Evolutionary conservation across 352 stramenopile species (phyloP), one percentile per base, ranked within the genome.

Genomic region (Hyaloperonospora arabidopsidis): DNA sequence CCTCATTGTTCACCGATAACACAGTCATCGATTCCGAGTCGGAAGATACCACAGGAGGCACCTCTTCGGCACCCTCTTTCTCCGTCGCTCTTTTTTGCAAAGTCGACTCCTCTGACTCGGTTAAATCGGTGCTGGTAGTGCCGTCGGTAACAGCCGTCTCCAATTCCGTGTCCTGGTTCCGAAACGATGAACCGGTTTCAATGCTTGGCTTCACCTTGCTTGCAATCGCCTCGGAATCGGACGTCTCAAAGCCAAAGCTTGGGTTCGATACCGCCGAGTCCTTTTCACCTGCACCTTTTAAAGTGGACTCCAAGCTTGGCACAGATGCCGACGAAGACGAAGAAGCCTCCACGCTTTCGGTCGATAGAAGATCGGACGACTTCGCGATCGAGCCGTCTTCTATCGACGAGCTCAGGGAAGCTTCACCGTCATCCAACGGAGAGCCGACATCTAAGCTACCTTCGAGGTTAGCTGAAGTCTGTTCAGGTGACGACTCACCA

Each of bases 1-100:
- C 29, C 59, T 75, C 60, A 50, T 74, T 83, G 51, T 70, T 85
- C 47, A 73, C 74, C 15, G 59, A 63, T 3, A 67, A 65, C 3
- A 59, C 45, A n/a, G 52, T 58, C n/a, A 28, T 64, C 15, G 57
- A 53, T 5, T 44, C 45, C 29, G 32, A 54, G 8, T 35, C 39
- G 29, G 39, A 32, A 32, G 25, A 32, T 8, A 32, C 23, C 23
- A 19, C 18, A 5, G 36, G 29, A 55, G n/a, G 44, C 18, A 36
- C 32, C 45, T 59, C 55, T 11, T 28, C 32, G 32, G 14, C 45
- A 7, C 11, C 22, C 15, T 53, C 52, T 39, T 61, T 38, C 36
- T 65, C 44, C 10, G 57, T 59, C 14, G 53, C 51, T 1, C 49
- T 47, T 10, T 48, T 38, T 32, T 32, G 4, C 25, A 32, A 4